Conservation (phyloP, 2,329 filamentous ascomycete species). For the Penicillium sp. region DNA sequence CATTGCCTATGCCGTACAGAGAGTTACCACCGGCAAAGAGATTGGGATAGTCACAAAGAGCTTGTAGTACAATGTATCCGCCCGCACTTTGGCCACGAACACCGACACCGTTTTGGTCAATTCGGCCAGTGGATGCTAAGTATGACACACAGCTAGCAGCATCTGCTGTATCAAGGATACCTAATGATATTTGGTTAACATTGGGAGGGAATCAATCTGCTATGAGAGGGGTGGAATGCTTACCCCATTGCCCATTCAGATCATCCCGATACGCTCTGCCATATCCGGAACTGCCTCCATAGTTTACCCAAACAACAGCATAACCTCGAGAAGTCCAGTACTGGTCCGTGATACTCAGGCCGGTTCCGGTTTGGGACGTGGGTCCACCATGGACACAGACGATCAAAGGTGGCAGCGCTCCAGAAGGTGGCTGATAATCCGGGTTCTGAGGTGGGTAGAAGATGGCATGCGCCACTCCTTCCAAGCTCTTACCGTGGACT, state of each 20-base stretch:
- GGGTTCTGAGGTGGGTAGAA: conserved; percentile 52
- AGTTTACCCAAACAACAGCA: conserved; percentile 51
- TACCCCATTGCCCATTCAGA: conserved; percentile 50
- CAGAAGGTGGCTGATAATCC: conserved; percentile 38
- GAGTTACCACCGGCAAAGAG: conserved; percentile 45
- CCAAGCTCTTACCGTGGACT: conserved; percentile 21
- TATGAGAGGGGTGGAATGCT: conserved; percentile 12
- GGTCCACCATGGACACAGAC: conserved; percentile 37
- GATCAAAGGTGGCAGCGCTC: conserved; percentile 49
- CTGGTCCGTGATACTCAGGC: conserved; percentile 46
- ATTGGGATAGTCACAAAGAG: conserved; percentile 32
- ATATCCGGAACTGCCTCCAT: conserved; percentile 52
- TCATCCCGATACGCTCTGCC: conserved; percentile 49
- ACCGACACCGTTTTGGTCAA: conserved; percentile 42
- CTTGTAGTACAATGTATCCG: conserved; percentile 53
- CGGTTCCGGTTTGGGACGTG: conserved; percentile 44
- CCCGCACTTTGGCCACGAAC: conserved; percentile 52
- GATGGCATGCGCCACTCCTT: conserved; percentile 41
- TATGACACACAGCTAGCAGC: conserved; percentile 46
- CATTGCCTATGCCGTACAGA: conserved; percentile 51
- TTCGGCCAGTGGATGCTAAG: conserved; percentile 37
- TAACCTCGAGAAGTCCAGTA: conserved; percentile 55
- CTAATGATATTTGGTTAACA: background rate
- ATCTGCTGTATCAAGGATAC: conserved; percentile 48
- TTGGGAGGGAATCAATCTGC: background rate